Evolutionary conservation across 2,329 filamentous ascomycete genomes (phyloP), one percentile per base, ranked within the genome.

Genomic region (Pezicula neosporulosa): DNA sequence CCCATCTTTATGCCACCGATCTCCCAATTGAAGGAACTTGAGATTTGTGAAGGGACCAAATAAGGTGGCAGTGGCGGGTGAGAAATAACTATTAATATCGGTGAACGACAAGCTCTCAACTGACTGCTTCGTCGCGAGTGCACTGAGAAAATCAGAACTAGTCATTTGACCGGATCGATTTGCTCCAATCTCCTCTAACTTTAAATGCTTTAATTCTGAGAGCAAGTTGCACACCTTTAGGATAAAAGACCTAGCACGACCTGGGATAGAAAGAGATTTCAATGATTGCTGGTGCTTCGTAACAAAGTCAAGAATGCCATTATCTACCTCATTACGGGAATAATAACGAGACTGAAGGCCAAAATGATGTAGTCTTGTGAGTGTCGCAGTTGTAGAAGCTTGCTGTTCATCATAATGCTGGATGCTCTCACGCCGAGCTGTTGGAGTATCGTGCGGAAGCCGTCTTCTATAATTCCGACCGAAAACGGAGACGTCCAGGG

Each of bases 1-100:
- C 6, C 45, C 45, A 16, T 27, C n/a, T 1, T 19, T 16, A 33
- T 50, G 49, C 21, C 53, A 36, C 13, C 18, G 28, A 28, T 58
- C 56, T 16, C 52, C 47, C 4, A 59, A 4, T 35, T 44, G 35
- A 3, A 59, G 15, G 24, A 49, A 49, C 36, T 55, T 55, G 7
- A 59, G 30, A 44, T 43, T 53, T 27, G 39, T 53, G 50, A 50
- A 56, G 15, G 37, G 19, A 8, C 35, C 6, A 48, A 58, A 55
- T 5, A 49, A 16, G 13, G 9, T 21, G 2, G 54, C 54, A 12
- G 54, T 47, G 16, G 16, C 46, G 2, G 19, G 28, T 9, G 49
- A 50, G 30, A 48, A 57, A 6, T 41, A 12, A n/a, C 15, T 9
- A 6, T 43, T 9, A 4, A 54, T 48, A 38, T 55, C 18, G 13